Conservation (phyloP, 2,329 filamentous ascomycete genomes). For the Cladobotryum mycophilum region DNA sequence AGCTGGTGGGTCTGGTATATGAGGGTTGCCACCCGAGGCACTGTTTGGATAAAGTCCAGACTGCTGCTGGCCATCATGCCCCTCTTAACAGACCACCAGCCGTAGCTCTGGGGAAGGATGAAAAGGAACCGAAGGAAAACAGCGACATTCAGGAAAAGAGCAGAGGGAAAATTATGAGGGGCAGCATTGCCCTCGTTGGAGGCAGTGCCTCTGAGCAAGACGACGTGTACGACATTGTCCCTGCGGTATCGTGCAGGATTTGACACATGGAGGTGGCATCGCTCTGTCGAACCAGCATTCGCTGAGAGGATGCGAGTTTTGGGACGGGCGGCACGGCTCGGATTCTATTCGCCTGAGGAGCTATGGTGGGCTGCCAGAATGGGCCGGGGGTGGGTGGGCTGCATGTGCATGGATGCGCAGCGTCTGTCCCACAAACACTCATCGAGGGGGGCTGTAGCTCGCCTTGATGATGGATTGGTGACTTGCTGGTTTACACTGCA, state of each 20-base stretch:
- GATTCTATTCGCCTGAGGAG: conserved; percentile 6
- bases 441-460: too few relatives aligned
- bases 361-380: background rate
- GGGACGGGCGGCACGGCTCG: conserved; percentile 6
- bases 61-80: conserved; percentile 15
- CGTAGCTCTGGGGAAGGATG: background rate
- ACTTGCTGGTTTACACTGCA: too few relatives aligned
- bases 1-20: conserved; percentile 17
- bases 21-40: conserved; percentile 16
- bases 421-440: too few relatives aligned
- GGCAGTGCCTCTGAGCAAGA: conserved; percentile 7
- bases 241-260: conserved; percentile 5
- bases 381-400: conserved; percentile 5
- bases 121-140: background rate
- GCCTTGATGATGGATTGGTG: too few relatives aligned
- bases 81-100: background rate
- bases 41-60: conserved; percentile 20
- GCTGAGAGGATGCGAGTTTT: conserved; percentile 1
- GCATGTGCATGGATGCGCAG: background rate
- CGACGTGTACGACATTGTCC: background rate
- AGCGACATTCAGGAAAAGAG: background rate
- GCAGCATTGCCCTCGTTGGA: background rate
- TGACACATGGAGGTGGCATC: background rate
- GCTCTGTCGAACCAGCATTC: background rate
- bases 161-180: background rate